Base-by-base conservation (phyloP, 495 filamentous ascomycete species). In the Penicillium cosmopolitanum region DNA sequence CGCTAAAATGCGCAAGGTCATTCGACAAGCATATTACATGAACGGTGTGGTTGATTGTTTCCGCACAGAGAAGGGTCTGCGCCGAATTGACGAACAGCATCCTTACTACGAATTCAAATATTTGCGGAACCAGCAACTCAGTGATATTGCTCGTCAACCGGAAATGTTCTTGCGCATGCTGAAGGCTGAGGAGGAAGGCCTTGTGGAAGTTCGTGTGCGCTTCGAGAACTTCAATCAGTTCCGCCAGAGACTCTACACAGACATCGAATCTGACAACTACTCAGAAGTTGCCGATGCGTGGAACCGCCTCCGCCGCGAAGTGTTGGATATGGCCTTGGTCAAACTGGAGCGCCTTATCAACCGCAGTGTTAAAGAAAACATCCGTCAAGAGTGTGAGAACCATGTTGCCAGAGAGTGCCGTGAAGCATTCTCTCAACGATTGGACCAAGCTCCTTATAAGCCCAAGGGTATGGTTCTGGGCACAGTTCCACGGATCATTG, bases 81-180 rank as follows among this genome's bases (percentile, higher is more conserved):
- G 88, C 35, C 89, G 89, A 66, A 98, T 98, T 65, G 94, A 97
- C 60, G 96, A 98, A 51, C 86, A 96, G 35, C 91, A 97, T 67
- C 92, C 91, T 0, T 98, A 95, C 73, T 97, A 97, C 71, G 95
- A 97, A 71, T 93, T 98, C 77, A 98, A 98, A 66, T 98, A 98
- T 60, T 86, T 98, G 16, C 84, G 90, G 38, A 90, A 95, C 64
- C 92, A 96, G 68, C 89, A 87, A 47, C 84, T 97, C 53, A 78
- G 77, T 35, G 88, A 95, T 58, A 85, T 98, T 60, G 90, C 91
- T 7, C 83, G 82, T 19, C 86, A 87, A 16, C 95, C 95, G 10
- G 94, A 96, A 63, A 82, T 96, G 48, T 98, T 91, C 66, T 76
- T 98, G 15, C 89, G 91, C 70, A 98, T 98, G 95, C 85, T 98